Conservation (phyloP, 176 grass and related monocot species). For the Secale cereale region DNA sequence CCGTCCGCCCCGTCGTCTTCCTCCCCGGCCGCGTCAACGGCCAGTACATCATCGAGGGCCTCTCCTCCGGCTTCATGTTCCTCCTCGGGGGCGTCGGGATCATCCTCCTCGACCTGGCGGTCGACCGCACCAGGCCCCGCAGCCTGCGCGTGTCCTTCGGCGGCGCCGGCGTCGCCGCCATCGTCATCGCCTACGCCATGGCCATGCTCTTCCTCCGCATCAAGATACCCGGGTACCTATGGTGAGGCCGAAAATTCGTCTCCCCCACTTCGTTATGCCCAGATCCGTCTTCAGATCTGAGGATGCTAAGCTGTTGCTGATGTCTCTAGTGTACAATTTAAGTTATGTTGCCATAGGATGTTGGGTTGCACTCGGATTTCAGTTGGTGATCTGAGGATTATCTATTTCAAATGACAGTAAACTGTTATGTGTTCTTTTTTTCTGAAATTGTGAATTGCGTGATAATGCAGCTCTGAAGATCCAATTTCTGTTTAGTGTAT, state of each 20-base stretch:
- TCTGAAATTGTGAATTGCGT: not conserved
- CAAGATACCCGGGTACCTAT: constrained; percentile 84
- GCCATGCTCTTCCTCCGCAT: constrained; percentile 94
- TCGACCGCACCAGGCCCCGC: constrained; percentile 70
- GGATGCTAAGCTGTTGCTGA: not conserved
- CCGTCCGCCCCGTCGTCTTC: constrained; percentile 91
- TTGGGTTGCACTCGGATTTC: constrained; percentile 8
- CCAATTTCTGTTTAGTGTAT: not conserved
- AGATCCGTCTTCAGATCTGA: constrained; percentile 22
- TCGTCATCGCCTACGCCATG: constrained; percentile 77
- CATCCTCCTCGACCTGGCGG: constrained; percentile 80
- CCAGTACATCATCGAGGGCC: constrained; percentile 99
- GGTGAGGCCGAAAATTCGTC: constrained; percentile 44
- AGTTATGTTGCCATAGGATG: constrained; percentile 10
- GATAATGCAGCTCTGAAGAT: not conserved
- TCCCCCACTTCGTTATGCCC: constrained; percentile 5
- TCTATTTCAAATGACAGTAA: constrained; percentile 13
- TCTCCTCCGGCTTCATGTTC: constrained; percentile 99
- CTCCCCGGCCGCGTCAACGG: constrained; percentile 82
- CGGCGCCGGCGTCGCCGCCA: constrained; percentile 44
- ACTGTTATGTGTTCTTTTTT: not conserved
- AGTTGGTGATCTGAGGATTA: constrained; percentile 12
- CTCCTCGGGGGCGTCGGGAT: constrained; percentile 80
- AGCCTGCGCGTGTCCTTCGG: constrained; percentile 81
- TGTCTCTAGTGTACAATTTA: constrained; percentile 26